Evolutionary conservation across 2,329 filamentous ascomycete genomes (phyloP).

Genomic region (Neospermospora avenae): DNA sequence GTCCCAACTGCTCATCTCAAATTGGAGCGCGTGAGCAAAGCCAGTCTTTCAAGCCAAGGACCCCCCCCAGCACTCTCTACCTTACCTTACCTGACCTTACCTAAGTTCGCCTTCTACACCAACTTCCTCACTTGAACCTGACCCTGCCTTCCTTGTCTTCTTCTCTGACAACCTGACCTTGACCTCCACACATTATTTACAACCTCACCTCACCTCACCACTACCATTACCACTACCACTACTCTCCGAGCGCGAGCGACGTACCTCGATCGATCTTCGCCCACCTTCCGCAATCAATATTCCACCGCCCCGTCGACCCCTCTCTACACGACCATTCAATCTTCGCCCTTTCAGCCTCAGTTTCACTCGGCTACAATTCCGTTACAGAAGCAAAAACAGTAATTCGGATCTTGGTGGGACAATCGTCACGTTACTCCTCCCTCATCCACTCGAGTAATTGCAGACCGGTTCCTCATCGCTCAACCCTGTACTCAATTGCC

Average conservation of each 20-base stretch:
- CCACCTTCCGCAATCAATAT: constrained; percentile 16
- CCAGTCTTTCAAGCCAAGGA: constrained; percentile 35
- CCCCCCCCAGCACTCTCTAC: constrained; percentile 7
- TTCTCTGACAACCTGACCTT: constrained; percentile 26
- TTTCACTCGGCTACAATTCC: constrained; percentile 20
- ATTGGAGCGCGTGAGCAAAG: constrained; percentile 36
- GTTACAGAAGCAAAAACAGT: constrained; percentile 23
- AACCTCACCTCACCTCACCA: constrained; percentile 8
- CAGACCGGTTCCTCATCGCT: constrained; percentile 22
- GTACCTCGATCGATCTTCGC: constrained; percentile 8
- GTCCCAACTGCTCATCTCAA: constrained; percentile 32
- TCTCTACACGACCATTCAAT: constrained; percentile 7
- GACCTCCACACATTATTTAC: constrained; percentile 26
- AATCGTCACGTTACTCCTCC: constrained; percentile 32
- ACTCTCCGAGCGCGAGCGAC: not conserved
- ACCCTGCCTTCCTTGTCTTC: constrained; percentile 9
- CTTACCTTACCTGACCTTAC: constrained; percentile 5
- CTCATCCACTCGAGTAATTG: constrained; percentile 17
- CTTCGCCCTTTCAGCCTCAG: constrained; percentile 17
- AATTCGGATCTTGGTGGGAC: constrained; percentile 24
- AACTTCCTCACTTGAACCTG: constrained; percentile 7
- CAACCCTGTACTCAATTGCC: constrained; percentile 39
- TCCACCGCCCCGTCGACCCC: constrained; percentile 14
- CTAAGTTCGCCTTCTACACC: not conserved
- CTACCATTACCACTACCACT: not conserved